A percentile compares a stretch with the other conserved stretches of the same genome.
Evolutionary conservation across 2,329 filamentous ascomycete genomes (phyloP).

Genomic region (Claviceps sp.): DNA sequence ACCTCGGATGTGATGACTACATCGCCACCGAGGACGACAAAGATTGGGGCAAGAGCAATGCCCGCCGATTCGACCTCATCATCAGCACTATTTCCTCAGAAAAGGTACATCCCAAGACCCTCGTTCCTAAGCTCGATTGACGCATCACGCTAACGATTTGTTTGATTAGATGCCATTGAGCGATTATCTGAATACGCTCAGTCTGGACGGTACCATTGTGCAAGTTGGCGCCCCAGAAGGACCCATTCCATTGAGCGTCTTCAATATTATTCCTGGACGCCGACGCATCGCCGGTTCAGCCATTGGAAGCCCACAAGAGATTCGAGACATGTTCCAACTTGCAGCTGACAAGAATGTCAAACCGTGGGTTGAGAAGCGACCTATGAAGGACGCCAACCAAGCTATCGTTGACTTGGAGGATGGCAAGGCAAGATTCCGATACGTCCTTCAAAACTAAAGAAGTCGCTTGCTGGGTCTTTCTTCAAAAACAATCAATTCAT

Average conservation of each 20-base stretch:
- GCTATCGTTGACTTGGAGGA: constrained; percentile 41
- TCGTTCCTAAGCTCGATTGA: not conserved
- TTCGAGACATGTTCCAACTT: constrained; percentile 44
- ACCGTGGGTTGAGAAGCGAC: constrained; percentile 41
- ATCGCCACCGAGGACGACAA: constrained; percentile 31
- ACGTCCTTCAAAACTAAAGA: constrained; percentile 29
- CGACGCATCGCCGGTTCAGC: constrained; percentile 31
- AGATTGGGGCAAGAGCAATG: constrained; percentile 40
- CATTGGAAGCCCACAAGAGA: constrained; percentile 40
- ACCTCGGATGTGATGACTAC: constrained; percentile 42
- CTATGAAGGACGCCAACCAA: constrained; percentile 42
- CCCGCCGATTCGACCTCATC: constrained; percentile 41
- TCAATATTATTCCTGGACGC: constrained; percentile 41
- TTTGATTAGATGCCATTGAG: constrained; percentile 40
- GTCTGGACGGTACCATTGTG: constrained; percentile 46
- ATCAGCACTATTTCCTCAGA: constrained; percentile 39
- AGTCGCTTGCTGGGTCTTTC: not conserved
- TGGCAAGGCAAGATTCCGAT: constrained; percentile 37
- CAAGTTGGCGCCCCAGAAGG: constrained; percentile 38
- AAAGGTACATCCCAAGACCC: constrained; percentile 7
- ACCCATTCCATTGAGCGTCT: constrained; percentile 12
- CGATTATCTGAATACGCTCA: constrained; percentile 46
- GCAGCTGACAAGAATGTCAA: constrained; percentile 40
- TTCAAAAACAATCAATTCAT: not conserved
- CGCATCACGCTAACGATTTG: not conserved